Evolutionary conservation across 305 asterid species (phyloP).

Genomic region (Caryopteris hybrid): DNA sequence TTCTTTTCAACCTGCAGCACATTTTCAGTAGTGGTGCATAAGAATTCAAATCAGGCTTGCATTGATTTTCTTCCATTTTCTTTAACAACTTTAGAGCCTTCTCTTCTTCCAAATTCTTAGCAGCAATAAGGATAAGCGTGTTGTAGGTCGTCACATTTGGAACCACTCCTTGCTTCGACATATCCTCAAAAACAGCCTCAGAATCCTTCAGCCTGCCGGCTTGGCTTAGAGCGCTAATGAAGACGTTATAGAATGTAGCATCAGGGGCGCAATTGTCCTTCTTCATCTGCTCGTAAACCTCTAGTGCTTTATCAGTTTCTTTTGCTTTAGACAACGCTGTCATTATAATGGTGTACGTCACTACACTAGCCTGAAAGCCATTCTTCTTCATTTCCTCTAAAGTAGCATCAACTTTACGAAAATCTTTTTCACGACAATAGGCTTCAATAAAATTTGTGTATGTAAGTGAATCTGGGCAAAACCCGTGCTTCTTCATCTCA

Average conservation of each 20-base stretch:
- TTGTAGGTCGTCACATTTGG: slow-evolving; percentile 52
- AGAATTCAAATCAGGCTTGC: slow-evolving; percentile 62
- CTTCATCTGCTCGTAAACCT: slow-evolving; percentile 71
- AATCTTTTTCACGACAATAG: slow-evolving; percentile 71
- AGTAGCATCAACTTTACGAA: slow-evolving; percentile 57
- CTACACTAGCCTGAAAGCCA: slow-evolving; percentile 49
- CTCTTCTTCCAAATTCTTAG: slow-evolving; percentile 56
- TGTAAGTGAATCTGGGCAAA: slow-evolving; percentile 48
- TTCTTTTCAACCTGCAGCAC: slow-evolving; percentile 77
- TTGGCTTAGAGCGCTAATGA: slow-evolving; percentile 49
- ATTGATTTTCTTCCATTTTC: slow-evolving; percentile 56
- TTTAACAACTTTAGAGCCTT: slow-evolving; percentile 64
- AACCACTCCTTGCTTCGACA: slow-evolving; percentile 64
- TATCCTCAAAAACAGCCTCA: slow-evolving; percentile 63
- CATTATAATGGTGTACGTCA: slow-evolving; percentile 62
- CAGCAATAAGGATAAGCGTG: slow-evolving; percentile 49
- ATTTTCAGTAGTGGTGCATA: slow-evolving; percentile 74
- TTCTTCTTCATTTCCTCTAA: slow-evolving; percentile 60
- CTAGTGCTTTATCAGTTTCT: slow-evolving; percentile 59
- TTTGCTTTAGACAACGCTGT: slow-evolving; percentile 59
- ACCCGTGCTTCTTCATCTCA: slow-evolving; percentile 61
- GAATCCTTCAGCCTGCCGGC: slow-evolving; percentile 77
- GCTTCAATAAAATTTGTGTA: slow-evolving; percentile 64
- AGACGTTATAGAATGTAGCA: slow-evolving; percentile 46
- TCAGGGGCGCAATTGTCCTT: slow-evolving; percentile 53